Evolutionary conservation across 75 land plant genomes (phyloP).

Genomic region (Pinus taeda): DNA sequence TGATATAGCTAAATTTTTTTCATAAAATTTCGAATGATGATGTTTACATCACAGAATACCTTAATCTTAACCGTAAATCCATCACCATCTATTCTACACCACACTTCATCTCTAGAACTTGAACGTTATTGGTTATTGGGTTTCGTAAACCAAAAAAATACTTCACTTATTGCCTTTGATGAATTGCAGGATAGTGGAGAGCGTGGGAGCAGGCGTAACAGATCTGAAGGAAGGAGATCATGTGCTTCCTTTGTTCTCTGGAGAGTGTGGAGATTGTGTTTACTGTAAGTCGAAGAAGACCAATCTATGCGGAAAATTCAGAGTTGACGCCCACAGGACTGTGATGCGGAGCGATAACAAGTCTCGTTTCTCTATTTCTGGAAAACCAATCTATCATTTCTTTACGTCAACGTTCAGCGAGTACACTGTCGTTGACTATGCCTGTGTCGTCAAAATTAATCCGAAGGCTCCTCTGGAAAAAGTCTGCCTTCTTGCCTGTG

Average conservation of each 20-base stretch:
- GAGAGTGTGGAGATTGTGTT: constrained; percentile 65
- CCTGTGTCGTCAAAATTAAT: constrained; percentile 34
- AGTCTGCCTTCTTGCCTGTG: constrained; percentile 47
- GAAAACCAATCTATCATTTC: constrained; percentile 24
- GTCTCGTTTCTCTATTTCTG: constrained; percentile 20
- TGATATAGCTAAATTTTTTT: too few relatives aligned
- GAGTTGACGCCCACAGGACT: constrained; percentile 12
- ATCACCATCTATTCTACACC: too few relatives aligned
- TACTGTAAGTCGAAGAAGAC: constrained; percentile 39
- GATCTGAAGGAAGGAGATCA: constrained; percentile 68
- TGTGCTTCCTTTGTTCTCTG: constrained; percentile 71
- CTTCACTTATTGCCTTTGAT: not conserved
- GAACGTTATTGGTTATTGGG: too few relatives aligned
- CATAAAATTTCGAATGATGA: too few relatives aligned
- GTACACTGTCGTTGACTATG: constrained; percentile 42
- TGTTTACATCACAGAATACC: too few relatives aligned
- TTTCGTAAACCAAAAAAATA: too few relatives aligned
- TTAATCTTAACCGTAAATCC: too few relatives aligned
- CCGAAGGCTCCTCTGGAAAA: constrained; percentile 34
- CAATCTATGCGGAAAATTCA: constrained; percentile 28
- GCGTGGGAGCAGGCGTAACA: constrained; percentile 76
- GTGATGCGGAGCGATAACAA: constrained; percentile 28
- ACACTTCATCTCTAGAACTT: too few relatives aligned
- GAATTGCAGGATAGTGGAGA: constrained; percentile 64
- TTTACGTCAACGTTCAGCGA: constrained; percentile 40